Conservation (phyloP, 805 yeast genomes). For the Vanderwaltozyma yarrowii region DNA sequence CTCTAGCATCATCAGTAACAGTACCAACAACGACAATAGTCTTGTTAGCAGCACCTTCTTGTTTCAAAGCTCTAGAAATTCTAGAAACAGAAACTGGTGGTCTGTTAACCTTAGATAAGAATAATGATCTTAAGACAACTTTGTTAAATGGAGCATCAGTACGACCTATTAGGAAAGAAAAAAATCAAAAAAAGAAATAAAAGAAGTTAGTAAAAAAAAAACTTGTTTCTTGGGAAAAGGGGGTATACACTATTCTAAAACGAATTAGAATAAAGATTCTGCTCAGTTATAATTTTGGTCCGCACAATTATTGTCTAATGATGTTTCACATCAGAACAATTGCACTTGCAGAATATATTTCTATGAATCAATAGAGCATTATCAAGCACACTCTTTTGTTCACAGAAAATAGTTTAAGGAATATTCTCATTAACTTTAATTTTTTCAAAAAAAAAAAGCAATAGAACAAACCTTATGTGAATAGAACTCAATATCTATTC, state of each 20-base stretch:
- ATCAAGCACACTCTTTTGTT: too few relatives aligned
- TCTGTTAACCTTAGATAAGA: conserved; percentile 97
- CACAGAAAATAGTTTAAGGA: too few relatives aligned
- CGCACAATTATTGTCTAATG: conserved; percentile 11
- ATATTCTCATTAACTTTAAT: too few relatives aligned
- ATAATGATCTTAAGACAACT: conserved; percentile 86
- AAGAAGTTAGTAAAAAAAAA: conserved; percentile 28
- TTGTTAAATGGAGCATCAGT: conserved; percentile 99
- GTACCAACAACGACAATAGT: conserved; percentile 98
- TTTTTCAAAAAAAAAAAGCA: too few relatives aligned
- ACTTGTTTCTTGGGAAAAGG: too few relatives aligned
- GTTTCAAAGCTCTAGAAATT: conserved; percentile 72
- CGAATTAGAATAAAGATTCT: conserved; percentile 28
- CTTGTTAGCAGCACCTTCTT: conserved; percentile 80
- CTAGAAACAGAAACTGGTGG: conserved; percentile 98
- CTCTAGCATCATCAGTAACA: conserved; percentile 96
- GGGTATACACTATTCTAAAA: conserved; percentile 4
- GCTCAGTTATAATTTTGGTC: conserved; percentile 38
- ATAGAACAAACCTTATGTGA: too few relatives aligned
- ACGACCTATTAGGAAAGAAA: conserved; percentile 53
- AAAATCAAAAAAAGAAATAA: conserved; percentile 3
- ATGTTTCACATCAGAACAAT: conserved; percentile 1
- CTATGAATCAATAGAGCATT: too few relatives aligned
- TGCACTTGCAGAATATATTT: conserved; percentile 34
- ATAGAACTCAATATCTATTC: too few relatives aligned